Evolutionary conservation across 371 early-diverging fungal species (phyloP).

Genomic region (Cokeromyces recurvatus): DNA sequence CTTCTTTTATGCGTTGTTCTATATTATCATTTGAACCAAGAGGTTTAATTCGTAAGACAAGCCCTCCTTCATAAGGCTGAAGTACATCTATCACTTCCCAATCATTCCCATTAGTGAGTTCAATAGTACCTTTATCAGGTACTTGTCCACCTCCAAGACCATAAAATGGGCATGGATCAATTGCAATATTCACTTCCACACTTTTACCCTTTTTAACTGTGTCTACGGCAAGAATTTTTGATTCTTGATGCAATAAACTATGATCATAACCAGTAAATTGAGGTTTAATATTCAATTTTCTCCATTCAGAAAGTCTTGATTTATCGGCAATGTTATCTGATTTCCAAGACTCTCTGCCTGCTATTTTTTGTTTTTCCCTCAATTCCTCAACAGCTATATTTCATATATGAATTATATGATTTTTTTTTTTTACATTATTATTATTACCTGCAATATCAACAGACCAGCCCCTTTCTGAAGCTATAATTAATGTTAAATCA

Average conservation of each 20-base stretch:
- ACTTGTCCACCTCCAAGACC: constrained; percentile 75
- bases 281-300: constrained; percentile 34
- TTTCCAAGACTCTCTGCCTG: constrained; percentile 59
- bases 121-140: constrained; percentile 54
- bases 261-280: constrained; percentile 58
- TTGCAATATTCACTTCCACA: constrained; percentile 42
- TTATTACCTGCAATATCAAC: constrained; percentile 52
- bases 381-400: constrained; percentile 45
- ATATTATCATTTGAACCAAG: constrained; percentile 1
- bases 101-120: constrained; percentile 40
- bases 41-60: constrained; percentile 29
- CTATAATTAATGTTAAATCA: constrained; percentile 68
- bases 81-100: constrained; percentile 51
- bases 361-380: constrained; percentile 48
- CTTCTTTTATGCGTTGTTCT: constrained; percentile 21
- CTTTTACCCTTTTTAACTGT: constrained; percentile 24
- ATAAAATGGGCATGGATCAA: constrained; percentile 75
- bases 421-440: not conserved
- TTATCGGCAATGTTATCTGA: constrained; percentile 22
- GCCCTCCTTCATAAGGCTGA: constrained; percentile 53
- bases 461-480: constrained; percentile 65
- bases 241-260: constrained; percentile 38
- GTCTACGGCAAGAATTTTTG: constrained; percentile 48
- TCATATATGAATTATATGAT: not conserved
- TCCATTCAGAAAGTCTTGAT: constrained; percentile 40